Evolutionary conservation across 306 rosid genomes (phyloP).

Genomic region (Quercus agrifolia): DNA sequence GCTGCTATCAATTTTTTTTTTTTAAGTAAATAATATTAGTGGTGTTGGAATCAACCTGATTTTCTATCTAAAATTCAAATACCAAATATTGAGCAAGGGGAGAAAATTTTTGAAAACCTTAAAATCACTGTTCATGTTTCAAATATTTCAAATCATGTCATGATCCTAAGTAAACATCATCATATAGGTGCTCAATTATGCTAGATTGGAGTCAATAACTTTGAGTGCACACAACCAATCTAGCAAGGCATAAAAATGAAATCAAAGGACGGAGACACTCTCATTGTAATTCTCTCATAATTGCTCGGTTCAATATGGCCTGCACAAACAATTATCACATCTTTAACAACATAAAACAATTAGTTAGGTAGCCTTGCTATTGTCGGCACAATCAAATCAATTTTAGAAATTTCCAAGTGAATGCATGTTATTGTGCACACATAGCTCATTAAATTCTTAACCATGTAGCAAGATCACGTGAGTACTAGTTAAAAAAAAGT

Average conservation of each 20-base stretch:
- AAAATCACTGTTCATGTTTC: neutral
- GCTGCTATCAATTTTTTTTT: too few relatives aligned
- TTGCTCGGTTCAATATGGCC: neutral
- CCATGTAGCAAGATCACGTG: too few relatives aligned
- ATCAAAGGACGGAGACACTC: conserved; percentile 7
- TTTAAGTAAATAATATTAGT: too few relatives aligned
- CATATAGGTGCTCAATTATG: conserved; percentile 4
- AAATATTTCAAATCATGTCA: neutral
- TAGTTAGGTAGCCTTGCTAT: neutral
- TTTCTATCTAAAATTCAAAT: too few relatives aligned
- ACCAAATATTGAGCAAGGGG: neutral
- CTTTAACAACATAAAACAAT: neutral
- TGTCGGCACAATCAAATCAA: neutral
- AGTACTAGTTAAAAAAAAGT: too few relatives aligned
- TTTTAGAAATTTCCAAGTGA: neutral
- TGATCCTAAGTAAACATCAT: neutral
- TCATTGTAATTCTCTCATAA: neutral
- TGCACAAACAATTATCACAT: neutral
- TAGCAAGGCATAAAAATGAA: neutral
- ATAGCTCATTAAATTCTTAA: too few relatives aligned
- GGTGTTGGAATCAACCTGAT: neutral
- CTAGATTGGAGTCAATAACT: conserved; percentile 3
- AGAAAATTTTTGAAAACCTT: neutral
- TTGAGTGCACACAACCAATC: neutral
- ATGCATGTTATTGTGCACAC: too few relatives aligned